These are phyloP conservation scores for Trichoderma aggressivum DNA, from an alignment of 2,329 filamentous ascomycete species.

Conservation along the genomic window DNA sequence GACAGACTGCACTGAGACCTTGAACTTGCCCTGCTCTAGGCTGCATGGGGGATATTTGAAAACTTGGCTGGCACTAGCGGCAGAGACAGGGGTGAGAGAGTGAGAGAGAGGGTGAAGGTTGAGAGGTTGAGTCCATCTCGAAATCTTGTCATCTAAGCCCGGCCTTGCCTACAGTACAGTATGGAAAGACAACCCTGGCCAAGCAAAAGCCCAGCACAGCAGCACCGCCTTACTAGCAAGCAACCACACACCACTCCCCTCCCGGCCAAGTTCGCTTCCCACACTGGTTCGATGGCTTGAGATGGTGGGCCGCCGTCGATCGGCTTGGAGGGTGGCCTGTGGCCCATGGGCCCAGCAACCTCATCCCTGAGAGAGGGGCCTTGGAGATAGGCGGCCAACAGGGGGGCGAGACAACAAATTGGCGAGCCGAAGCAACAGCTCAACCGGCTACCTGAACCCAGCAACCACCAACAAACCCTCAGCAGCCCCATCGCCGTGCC, in stretches of 20 bases:
- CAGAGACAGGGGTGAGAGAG: neutral
- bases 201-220: neutral
- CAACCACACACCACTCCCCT: neutral
- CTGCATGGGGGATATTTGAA: neutral
- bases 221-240: neutral
- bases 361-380: slow-evolving; percentile 6
- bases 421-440: slow-evolving; percentile 13
- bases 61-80: slow-evolving; percentile 12
- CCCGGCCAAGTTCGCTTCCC: neutral
- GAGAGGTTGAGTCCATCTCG: neutral
- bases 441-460: slow-evolving; percentile 5
- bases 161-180: slow-evolving; percentile 5
- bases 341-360: slow-evolving; percentile 5
- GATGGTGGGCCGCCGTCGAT: slow-evolving; percentile 20
- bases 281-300: slow-evolving; percentile 14
- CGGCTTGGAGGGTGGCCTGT: slow-evolving; percentile 16
- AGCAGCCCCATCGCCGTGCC: slow-evolving; percentile 11
- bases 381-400: slow-evolving; percentile 13
- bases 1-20: slow-evolving; percentile 14
- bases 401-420: slow-evolving; percentile 4
- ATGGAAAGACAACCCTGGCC: neutral
- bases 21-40: slow-evolving; percentile 16
- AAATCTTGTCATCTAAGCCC: slow-evolving; percentile 8
- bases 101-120: neutral
- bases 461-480: slow-evolving; percentile 4